Evolutionary conservation across 2,329 filamentous ascomycete genomes (phyloP).

Genomic region (Chaetomiaceae sp.): DNA sequence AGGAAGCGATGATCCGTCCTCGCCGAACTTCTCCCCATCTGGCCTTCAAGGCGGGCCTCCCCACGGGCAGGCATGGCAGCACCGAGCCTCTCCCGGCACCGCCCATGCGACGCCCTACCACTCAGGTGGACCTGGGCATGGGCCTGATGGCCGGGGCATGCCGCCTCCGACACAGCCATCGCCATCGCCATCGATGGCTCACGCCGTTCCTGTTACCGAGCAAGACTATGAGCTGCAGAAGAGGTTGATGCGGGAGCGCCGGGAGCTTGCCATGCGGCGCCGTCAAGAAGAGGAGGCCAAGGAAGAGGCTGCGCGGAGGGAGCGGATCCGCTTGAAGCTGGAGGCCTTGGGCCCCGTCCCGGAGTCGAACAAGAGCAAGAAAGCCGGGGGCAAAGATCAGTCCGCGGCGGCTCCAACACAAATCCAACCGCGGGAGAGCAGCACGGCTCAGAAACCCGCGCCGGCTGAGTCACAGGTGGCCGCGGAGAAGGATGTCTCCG

Average conservation of each 20-base stretch:
- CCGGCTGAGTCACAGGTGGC: slow-evolving; percentile 21
- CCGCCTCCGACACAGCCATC: slow-evolving; percentile 27
- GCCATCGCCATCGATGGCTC: slow-evolving; percentile 22
- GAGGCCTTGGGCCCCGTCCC: slow-evolving; percentile 63
- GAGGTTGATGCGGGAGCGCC: slow-evolving; percentile 68
- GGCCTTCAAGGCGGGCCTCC: slow-evolving; percentile 31
- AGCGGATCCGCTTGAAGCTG: slow-evolving; percentile 67
- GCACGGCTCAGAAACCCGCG: slow-evolving; percentile 1
- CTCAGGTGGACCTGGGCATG: slow-evolving; percentile 11
- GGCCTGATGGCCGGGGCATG: slow-evolving; percentile 1
- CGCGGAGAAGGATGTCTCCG: slow-evolving; percentile 19
- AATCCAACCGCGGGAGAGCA: slow-evolving; percentile 23
- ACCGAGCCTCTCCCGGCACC: slow-evolving; percentile 41
- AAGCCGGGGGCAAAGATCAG: slow-evolving; percentile 45
- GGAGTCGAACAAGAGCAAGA: slow-evolving; percentile 55
- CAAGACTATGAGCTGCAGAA: slow-evolving; percentile 17
- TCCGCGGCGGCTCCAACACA: slow-evolving; percentile 32
- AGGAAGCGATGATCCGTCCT: slow-evolving; percentile 46
- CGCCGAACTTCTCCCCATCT: too few species aligned
- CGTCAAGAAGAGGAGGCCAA: slow-evolving; percentile 62
- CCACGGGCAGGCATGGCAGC: slow-evolving; percentile 36
- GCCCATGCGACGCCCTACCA: slow-evolving; percentile 38
- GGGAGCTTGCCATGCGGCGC: slow-evolving; percentile 64
- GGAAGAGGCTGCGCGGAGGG: slow-evolving; percentile 67
- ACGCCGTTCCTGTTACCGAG: slow-evolving; percentile 25